These are phyloP conservation scores for Stachybotrys chartarum DNA, from an alignment of 2,329 filamentous ascomycete genomes.

Conservation along the genomic window DNA sequence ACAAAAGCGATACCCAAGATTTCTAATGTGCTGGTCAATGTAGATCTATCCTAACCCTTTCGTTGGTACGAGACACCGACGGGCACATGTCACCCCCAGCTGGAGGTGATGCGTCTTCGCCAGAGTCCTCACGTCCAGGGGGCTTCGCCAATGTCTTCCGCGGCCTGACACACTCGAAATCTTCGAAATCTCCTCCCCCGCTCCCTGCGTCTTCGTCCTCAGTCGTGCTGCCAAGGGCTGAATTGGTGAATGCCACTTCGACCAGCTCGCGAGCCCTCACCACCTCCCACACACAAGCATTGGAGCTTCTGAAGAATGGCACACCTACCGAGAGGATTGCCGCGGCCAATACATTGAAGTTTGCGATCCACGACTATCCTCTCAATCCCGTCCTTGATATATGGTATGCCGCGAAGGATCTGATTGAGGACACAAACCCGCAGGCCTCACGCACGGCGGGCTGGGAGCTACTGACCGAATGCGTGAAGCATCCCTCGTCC, in stretches of 20 bases:
- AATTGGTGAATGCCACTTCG: conserved; percentile 36
- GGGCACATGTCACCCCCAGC: conserved; percentile 54
- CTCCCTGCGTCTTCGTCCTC: conserved; percentile 32
- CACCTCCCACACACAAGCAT: conserved; percentile 44
- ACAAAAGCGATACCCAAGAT: not conserved
- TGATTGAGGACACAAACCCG: conserved; percentile 53
- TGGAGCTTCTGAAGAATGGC: conserved; percentile 47
- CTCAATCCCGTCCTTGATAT: conserved; percentile 53
- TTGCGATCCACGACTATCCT: conserved; percentile 51
- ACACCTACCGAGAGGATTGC: conserved; percentile 44
- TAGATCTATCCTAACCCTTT: not conserved
- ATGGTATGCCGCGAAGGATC: conserved; percentile 59
- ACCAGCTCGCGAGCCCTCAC: conserved; percentile 36
- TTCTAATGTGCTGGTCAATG: not conserved
- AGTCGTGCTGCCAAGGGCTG: conserved; percentile 31
- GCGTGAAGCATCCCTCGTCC: conserved; percentile 53
- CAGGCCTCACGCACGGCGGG: conserved; percentile 48
- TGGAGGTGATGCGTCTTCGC: conserved; percentile 48
- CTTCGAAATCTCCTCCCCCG: conserved; percentile 42
- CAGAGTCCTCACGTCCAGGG: conserved; percentile 47
- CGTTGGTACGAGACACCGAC: conserved; percentile 3
- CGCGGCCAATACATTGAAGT: conserved; percentile 50
- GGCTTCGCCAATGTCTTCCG: conserved; percentile 59
- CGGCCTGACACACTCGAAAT: conserved; percentile 49
- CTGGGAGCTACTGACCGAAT: conserved; percentile 59